A percentile compares a stretch with the other conserved stretches of the same genome.
Evolutionary conservation across 2,329 filamentous ascomycete genomes (phyloP).

Genomic region (Thelonectria olida): DNA sequence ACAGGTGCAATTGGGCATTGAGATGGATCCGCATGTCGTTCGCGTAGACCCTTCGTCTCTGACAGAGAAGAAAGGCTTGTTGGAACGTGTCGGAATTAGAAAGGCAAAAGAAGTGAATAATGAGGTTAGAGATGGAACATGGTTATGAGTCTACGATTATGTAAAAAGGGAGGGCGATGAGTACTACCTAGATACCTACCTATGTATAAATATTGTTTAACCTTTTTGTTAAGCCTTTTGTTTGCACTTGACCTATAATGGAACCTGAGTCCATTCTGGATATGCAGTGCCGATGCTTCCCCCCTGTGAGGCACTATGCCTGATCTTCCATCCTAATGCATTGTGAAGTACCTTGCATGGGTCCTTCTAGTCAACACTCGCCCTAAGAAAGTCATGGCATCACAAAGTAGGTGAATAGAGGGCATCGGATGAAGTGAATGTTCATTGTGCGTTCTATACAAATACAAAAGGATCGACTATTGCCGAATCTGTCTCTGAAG

Average conservation of each 20-base stretch:
- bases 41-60: constrained; percentile 25
- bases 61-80: neutral
- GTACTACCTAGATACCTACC: neutral
- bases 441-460: neutral
- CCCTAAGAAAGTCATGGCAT: neutral
- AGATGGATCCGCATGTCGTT: constrained; percentile 56
- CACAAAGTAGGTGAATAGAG: neutral
- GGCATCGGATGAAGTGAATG: neutral
- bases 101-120: neutral
- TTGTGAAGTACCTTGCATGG: too few relatives aligned
- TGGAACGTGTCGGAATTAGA: neutral
- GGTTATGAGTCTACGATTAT: constrained; percentile 11
- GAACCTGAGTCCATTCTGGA: too few relatives aligned
- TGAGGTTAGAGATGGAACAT: neutral
- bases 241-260: neutral
- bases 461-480: neutral
- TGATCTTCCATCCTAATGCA: too few relatives aligned
- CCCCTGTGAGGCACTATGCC: too few relatives aligned
- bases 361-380: too few relatives aligned
- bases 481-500: neutral
- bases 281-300: too few relatives aligned
- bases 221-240: constrained; percentile 1
- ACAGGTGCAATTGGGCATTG: constrained; percentile 59
- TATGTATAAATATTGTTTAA: neutral
- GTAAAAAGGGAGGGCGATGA: neutral